Conservation (phyloP, 176 grass and related monocot species). For the Miscanthus lutarioriparius region DNA sequence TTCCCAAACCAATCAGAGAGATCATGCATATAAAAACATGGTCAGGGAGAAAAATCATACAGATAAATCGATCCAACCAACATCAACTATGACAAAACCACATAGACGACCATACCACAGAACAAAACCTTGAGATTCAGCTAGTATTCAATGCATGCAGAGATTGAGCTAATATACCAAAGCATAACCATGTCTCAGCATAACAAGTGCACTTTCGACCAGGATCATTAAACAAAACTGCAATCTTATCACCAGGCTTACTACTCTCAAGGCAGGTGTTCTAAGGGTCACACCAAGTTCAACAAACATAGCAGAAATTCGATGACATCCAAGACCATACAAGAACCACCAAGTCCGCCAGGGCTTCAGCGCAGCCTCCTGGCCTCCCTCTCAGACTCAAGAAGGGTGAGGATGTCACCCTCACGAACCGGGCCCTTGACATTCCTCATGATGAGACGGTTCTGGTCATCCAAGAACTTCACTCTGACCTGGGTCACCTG, state of each 20-base stretch:
- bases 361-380: constrained; percentile 75
- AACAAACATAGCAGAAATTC: constrained; percentile 24
- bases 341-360: not conserved
- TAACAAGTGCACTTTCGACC: not conserved
- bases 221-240: not conserved
- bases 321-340: not conserved
- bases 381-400: constrained; percentile 77
- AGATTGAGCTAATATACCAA: not conserved
- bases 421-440: constrained; percentile 70
- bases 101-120: not conserved
- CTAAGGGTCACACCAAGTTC: not conserved
- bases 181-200: not conserved
- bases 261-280: not conserved
- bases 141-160: not conserved
- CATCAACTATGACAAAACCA: not conserved
- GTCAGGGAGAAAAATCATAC: not conserved
- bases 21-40: not conserved
- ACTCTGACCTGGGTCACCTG: constrained; percentile 81
- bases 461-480: constrained; percentile 76
- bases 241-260: not conserved
- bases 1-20: no score
- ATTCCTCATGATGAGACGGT: constrained; percentile 83
- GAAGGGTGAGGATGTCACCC: constrained; percentile 78
- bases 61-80: not conserved
- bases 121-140: not conserved